Conservation (phyloP, 164 flowering plant genomes). For the Cinnamomum chago region DNA sequence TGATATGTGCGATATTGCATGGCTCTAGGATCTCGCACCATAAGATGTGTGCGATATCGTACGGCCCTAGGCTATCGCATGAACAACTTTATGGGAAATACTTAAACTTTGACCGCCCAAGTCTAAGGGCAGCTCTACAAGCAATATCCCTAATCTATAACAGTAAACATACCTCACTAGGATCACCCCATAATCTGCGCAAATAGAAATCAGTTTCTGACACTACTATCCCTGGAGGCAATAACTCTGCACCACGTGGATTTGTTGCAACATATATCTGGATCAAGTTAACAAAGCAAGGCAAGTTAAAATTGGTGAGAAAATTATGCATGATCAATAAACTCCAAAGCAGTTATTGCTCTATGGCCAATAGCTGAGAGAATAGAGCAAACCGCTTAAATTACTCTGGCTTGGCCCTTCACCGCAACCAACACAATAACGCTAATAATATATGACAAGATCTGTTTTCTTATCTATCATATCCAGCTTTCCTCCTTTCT, state of each 20-base stretch:
- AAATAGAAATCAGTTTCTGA: conserved; percentile 69
- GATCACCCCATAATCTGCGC: conserved; percentile 96
- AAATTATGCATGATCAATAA: not conserved
- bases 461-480: too few relatives aligned
- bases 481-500: too few relatives aligned
- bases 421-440: too few relatives aligned
- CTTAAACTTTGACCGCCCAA: too few relatives aligned
- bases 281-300: conserved; percentile 5
- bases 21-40: too few relatives aligned
- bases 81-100: too few relatives aligned
- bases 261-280: conserved; percentile 80
- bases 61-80: too few relatives aligned
- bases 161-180: conserved; percentile 55
- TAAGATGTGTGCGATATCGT: too few relatives aligned
- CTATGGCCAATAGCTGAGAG: not conserved
- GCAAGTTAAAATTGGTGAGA: not conserved
- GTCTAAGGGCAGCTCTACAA: too few relatives aligned
- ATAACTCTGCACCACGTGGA: conserved; percentile 82
- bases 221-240: conserved; percentile 86
- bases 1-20: too few relatives aligned
- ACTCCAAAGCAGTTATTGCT: not conserved
- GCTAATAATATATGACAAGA: too few relatives aligned
- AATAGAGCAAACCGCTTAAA: not conserved
- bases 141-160: too few relatives aligned
- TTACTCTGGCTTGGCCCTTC: not conserved